Evolutionary conservation across 2,329 filamentous ascomycete genomes (phyloP).

Genomic region (Cladobotryum mycophilum): DNA sequence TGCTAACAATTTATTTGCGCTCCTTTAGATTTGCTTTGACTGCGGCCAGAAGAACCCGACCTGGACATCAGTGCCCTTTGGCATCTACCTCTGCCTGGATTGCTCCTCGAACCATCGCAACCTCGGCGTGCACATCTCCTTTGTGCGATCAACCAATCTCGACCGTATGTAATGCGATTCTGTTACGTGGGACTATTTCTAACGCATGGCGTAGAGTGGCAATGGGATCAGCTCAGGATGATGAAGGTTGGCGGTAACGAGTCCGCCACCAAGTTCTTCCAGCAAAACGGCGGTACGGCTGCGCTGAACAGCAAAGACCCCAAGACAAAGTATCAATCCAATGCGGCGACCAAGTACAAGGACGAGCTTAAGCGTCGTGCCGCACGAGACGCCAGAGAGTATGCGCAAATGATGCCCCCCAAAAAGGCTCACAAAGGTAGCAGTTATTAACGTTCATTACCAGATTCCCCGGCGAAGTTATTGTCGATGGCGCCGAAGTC

Average conservation of each 20-base stretch:
- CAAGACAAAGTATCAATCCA: conserved; percentile 94
- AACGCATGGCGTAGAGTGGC: conserved; percentile 61
- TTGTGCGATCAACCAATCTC: conserved; percentile 96
- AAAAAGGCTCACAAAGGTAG: not conserved
- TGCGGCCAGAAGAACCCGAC: conserved; percentile 96
- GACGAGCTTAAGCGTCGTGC: conserved; percentile 87
- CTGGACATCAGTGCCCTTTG: conserved; percentile 95
- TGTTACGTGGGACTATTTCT: conserved; percentile 13
- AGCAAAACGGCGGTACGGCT: conserved; percentile 88
- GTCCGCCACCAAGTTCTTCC: conserved; percentile 96
- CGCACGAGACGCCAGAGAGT: conserved; percentile 79
- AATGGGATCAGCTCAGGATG: conserved; percentile 94
- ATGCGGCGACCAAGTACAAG: conserved; percentile 94
- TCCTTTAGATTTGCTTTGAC: conserved; percentile 84
- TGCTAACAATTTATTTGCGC: too few relatives aligned
- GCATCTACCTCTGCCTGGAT: conserved; percentile 96
- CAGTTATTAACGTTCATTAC: conserved; percentile 18
- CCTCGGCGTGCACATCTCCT: conserved; percentile 96
- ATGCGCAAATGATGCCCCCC: conserved; percentile 30
- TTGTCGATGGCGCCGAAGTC: conserved; percentile 65
- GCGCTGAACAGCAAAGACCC: conserved; percentile 93
- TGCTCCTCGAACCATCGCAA: conserved; percentile 97
- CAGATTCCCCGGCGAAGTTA: conserved; percentile 79
- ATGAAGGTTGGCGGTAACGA: conserved; percentile 99
- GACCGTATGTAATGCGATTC: conserved; percentile 63